Percentiles rank a stretch among this genome's conserved stretches.
Conservation (phyloP, 2,329 filamentous ascomycete species). For the Drechslerella coelobrocha region DNA sequence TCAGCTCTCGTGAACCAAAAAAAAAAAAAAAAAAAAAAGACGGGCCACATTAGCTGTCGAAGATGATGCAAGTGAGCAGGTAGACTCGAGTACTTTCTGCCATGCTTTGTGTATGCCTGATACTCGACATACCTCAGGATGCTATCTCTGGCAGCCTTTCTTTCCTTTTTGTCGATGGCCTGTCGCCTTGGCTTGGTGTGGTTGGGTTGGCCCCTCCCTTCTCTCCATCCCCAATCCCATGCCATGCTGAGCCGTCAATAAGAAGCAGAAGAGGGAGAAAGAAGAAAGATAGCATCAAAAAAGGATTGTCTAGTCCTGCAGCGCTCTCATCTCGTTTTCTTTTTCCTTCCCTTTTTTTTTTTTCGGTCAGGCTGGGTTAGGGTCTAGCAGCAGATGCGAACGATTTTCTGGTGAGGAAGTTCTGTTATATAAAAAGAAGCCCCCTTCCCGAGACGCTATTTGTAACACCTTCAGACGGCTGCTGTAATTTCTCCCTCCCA, state of each 20-base stretch:
- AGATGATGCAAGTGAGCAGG: neutral
- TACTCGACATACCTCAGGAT: neutral
- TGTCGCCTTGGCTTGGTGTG: slow-evolving; percentile 7
- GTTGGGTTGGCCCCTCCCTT: slow-evolving; percentile 2
- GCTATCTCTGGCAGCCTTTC: slow-evolving; percentile 1
- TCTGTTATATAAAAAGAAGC: slow-evolving; percentile 48
- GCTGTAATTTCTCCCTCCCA: slow-evolving; percentile 54
- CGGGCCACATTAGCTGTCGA: neutral
- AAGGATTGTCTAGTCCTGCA: slow-evolving; percentile 8
- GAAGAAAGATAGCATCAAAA: slow-evolving; percentile 1
- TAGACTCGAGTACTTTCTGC: neutral
- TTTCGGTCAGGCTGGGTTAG: too few species aligned
- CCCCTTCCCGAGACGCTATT: slow-evolving; percentile 25
- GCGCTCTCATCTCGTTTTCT: slow-evolving; percentile 7
- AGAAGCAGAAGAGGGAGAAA: neutral
- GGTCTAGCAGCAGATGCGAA: neutral
- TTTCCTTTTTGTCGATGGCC: slow-evolving; percentile 11
- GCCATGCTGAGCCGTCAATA: neutral
- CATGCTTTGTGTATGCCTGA: neutral
- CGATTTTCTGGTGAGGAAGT: slow-evolving; percentile 10
- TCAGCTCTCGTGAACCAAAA: neutral
- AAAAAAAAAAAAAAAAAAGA: too few species aligned
- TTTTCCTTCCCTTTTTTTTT: too few species aligned
- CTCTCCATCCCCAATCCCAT: neutral
- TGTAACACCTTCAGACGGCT: slow-evolving; percentile 16